Evolutionary conservation across 345 rosid species (phyloP).

Genomic region (Reutealis trisperma): DNA sequence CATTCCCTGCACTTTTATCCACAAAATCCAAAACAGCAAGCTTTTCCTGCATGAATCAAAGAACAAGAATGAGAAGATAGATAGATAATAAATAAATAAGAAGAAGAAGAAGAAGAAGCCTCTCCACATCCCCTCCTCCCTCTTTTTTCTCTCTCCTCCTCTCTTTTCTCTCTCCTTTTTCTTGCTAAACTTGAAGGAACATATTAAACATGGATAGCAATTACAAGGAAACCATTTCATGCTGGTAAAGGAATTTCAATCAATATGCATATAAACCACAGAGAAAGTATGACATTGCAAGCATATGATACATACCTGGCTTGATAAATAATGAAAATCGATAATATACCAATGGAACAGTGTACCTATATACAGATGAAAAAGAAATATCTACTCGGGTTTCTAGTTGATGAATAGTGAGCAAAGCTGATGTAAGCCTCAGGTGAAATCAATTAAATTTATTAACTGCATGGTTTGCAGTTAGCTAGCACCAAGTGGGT

Average conservation of each 20-base stretch:
- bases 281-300: not conserved
- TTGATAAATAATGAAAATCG: not conserved
- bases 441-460: not conserved
- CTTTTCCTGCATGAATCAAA: slow-evolving; percentile 53
- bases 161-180: no score
- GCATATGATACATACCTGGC: no score
- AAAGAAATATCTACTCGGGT: not conserved
- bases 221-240: not conserved
- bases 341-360: not conserved
- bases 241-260: not conserved
- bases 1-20: slow-evolving; percentile 43
- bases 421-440: not conserved
- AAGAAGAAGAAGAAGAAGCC: no score
- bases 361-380: not conserved
- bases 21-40: slow-evolving; percentile 72
- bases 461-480: not conserved
- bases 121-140: no score
- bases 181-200: not conserved
- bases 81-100: not conserved
- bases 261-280: not conserved
- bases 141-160: no score
- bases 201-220: not conserved
- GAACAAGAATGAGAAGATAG: not conserved
- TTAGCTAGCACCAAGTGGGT: not conserved
- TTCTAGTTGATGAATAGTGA: not conserved